Percentiles rank a stretch among this genome's conserved stretches.
phyloP scores from a whole-genome alignment of 352 stramenopile genomes.

The Phytopythium oedochilum region DNA sequence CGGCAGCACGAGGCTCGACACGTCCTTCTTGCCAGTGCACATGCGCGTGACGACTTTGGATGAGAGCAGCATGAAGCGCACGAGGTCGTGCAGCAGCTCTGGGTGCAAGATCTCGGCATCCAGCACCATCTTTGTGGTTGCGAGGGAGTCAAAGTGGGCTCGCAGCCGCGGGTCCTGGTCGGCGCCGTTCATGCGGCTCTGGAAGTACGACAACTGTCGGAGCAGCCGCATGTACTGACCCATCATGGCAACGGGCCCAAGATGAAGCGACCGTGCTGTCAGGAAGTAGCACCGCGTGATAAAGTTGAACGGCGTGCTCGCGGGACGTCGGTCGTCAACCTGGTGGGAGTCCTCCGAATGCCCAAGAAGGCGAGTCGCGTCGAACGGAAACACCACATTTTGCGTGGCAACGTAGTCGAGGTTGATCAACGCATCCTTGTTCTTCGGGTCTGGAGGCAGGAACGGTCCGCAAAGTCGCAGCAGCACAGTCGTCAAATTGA shows the following conservation, averaged over 20 bases:
- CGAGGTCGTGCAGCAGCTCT: constrained; percentile 71
- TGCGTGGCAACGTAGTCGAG: constrained; percentile 36
- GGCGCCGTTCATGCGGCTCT: constrained; percentile 67
- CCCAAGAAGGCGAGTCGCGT: constrained; percentile 53
- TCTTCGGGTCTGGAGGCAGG: constrained; percentile 62
- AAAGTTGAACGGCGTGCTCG: constrained; percentile 87
- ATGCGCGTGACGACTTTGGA: constrained; percentile 52
- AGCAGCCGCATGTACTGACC: constrained; percentile 84
- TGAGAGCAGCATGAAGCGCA: constrained; percentile 70
- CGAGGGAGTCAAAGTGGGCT: constrained; percentile 71
- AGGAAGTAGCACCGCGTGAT: constrained; percentile 97
- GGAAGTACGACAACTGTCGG: constrained; percentile 88
- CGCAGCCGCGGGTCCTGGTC: constrained; percentile 63
- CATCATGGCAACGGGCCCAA: constrained; percentile 87
- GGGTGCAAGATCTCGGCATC: constrained; percentile 75
- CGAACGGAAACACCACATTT: constrained; percentile 57
- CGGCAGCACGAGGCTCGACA: constrained; percentile 21
- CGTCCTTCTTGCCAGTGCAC: constrained; percentile 22
- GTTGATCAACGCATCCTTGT: constrained; percentile 72
- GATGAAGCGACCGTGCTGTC: constrained; percentile 88
- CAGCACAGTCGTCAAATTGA: constrained; percentile 77
- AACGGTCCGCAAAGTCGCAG: constrained; percentile 81
- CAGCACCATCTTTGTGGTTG: constrained; percentile 71
- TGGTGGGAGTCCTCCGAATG: constrained; percentile 18
- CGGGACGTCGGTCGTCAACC: constrained; percentile 12